Evolutionary conservation across 495 filamentous ascomycete species (phyloP), one percentile per base, ranked within the genome.

Genomic region (Aspergillus diversus): DNA sequence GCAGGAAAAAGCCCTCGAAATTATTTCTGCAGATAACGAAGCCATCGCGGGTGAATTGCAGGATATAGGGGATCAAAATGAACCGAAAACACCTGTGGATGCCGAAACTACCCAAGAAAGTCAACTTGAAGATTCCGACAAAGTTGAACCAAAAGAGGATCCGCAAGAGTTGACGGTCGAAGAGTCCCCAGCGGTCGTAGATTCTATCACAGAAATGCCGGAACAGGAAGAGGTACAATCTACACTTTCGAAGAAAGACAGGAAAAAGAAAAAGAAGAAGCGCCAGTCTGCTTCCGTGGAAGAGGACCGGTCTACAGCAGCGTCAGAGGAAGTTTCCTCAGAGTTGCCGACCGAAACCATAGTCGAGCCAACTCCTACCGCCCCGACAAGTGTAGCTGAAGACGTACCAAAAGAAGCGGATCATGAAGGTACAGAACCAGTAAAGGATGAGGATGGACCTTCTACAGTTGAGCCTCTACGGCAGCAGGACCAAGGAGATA

Each of bases 201-300:
- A 35, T n/a, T 39, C 48, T 42, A 37, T 12, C 9, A 37, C 50
- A 11, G 48, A 68, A 33, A 53, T 46, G 6, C 43, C 55, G 4
- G 42, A 46, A 8, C 49, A 51, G 6, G 66, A 62, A 55, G 65
- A 64, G 9, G 13, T 16, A 16, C 61, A 62, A 31, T 27, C 66
- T 47, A 34, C 57, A 12, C 49, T 55, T 42, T 50, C 66, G 8
- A 71, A 71, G 43, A 71, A 68, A 50, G 61, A 65, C 33, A 65
- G 65, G 65, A 68, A 67, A 47, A 66, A 74, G 58, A 74, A 75
- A 59, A 76, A 77, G 60, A 77, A 74, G 69, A 76, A 75, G 60
- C 65, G 63, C 33, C 70, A 71, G 53, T 73, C 73, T 8, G 52
- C 63, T 61, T 57, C 62, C 15, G n/a, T 61, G 15, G 66, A 69